Percentiles rank a stretch among this genome's conserved stretches.
Evolutionary conservation across 2,329 filamentous ascomycete genomes (phyloP).

Genomic region (Didymella pinodella): DNA sequence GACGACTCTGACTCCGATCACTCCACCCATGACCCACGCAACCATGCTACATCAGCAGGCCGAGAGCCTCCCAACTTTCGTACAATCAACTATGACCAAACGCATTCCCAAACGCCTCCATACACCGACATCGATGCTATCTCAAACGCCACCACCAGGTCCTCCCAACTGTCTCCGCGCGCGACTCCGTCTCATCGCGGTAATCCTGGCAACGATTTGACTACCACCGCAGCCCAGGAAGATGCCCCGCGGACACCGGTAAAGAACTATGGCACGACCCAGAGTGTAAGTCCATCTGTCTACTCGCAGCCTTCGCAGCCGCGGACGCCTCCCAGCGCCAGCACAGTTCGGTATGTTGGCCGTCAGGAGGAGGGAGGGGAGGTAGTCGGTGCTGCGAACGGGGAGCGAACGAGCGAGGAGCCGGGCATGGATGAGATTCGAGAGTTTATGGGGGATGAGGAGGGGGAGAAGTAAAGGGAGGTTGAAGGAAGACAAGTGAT

Average conservation of each 20-base stretch:
- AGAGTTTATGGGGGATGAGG: background rate
- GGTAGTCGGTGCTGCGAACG: background rate
- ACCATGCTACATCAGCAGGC: background rate
- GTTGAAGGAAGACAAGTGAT: background rate
- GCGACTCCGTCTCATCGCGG: background rate
- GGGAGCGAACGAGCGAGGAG: background rate
- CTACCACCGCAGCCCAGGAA: background rate
- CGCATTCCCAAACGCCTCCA: background rate
- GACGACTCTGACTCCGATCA: background rate
- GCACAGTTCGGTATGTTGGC: background rate
- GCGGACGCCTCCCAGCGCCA: background rate
- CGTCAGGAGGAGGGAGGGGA: background rate
- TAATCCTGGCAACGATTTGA: background rate
- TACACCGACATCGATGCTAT: background rate
- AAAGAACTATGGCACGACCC: background rate
- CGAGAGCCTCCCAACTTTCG: background rate
- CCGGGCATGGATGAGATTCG: background rate
- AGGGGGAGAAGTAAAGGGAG: background rate
- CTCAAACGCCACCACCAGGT: background rate
- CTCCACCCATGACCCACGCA: background rate
- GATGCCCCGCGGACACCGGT: background rate
- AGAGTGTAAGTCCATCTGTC: background rate
- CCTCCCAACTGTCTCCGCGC: constrained; percentile 1
- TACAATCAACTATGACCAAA: background rate
- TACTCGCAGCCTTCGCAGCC: background rate